phyloP scores from a whole-genome alignment of 2,329 filamentous ascomycete genomes.

The Curvularia eragrostidis region DNA sequence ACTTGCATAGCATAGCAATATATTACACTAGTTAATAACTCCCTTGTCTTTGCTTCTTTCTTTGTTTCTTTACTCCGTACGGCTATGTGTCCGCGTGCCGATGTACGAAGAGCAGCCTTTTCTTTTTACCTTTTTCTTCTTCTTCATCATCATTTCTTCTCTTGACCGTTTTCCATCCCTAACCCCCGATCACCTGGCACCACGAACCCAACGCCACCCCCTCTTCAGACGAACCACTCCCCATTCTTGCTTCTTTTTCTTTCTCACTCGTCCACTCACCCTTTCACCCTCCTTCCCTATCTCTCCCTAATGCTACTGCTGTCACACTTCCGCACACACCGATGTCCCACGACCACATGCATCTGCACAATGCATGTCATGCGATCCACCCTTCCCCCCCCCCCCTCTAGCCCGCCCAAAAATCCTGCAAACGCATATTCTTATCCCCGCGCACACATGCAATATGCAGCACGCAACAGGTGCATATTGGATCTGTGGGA shows the following conservation, averaged over 20 bases:
- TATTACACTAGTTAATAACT: neutral
- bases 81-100: neutral
- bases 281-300: neutral
- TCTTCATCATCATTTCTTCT: neutral
- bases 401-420: neutral
- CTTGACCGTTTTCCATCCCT: neutral
- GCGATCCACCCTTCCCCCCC: neutral
- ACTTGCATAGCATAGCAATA: neutral
- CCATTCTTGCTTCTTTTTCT: neutral
- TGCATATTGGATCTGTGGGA: neutral
- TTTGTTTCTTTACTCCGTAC: neutral
- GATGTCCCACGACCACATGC: neutral
- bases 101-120: neutral
- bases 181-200: neutral
- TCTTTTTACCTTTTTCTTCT: neutral
- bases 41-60: neutral
- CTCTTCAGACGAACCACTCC: neutral
- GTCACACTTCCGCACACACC: neutral
- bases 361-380: neutral
- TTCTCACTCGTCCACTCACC: too few relatives aligned
- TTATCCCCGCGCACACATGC: neutral
- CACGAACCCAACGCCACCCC: neutral
- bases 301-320: neutral
- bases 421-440: neutral
- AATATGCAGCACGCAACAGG: neutral